A percentile compares a stretch with the other conserved stretches of the same genome.
Conservation (phyloP, 345 rosid genomes). For the Hibiscus trionum region DNA sequence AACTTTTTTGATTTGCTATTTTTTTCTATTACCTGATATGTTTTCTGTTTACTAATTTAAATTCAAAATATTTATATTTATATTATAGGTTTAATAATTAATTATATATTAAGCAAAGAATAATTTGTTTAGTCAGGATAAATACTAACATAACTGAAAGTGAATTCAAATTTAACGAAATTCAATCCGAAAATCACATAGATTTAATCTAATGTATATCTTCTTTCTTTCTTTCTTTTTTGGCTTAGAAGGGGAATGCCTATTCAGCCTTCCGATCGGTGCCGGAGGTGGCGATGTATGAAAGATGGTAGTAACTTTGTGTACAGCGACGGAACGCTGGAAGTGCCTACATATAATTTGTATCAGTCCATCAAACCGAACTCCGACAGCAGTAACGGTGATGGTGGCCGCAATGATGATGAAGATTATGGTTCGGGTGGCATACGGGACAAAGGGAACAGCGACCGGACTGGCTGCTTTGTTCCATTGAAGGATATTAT, state of each 20-base stretch:
- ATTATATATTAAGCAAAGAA: too few relatives aligned
- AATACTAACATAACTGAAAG: too few relatives aligned
- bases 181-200: too few relatives aligned
- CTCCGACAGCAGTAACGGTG: neutral
- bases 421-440: neutral
- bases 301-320: slow-evolving; percentile 33
- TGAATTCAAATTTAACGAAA: too few relatives aligned
- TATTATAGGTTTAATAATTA: too few relatives aligned
- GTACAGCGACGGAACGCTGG: slow-evolving; percentile 41
- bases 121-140: too few relatives aligned
- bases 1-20: too few relatives aligned
- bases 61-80: too few relatives aligned
- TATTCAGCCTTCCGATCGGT: slow-evolving; percentile 13
- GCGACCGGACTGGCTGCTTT: slow-evolving; percentile 5
- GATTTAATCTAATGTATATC: too few relatives aligned
- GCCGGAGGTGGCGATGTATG: slow-evolving; percentile 33
- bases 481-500: slow-evolving; percentile 33
- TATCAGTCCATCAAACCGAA: slow-evolving; percentile 14
- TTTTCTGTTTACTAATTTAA: neutral
- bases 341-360: slow-evolving; percentile 17
- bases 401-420: neutral
- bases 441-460: slow-evolving; percentile 11
- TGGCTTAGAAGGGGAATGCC: slow-evolving; percentile 32
- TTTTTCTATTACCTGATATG: neutral
- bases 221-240: too few relatives aligned